Conservation (phyloP, 2,329 filamentous ascomycete species). For the Mycogone perniciosa region DNA sequence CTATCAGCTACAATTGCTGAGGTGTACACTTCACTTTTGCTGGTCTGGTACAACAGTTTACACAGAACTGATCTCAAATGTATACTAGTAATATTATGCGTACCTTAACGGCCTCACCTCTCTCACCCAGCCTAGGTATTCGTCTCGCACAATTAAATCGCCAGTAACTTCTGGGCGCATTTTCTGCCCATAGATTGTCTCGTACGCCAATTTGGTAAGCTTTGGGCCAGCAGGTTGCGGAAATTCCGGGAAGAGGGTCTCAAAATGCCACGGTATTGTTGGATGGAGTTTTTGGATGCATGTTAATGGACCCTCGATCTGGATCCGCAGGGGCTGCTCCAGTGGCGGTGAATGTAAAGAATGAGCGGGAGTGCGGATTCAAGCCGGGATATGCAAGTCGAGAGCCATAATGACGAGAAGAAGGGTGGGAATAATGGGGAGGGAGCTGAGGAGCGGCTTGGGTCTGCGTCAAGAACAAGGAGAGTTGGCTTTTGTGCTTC, state of each 20-base stretch:
- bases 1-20: too few species aligned
- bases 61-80: background rate
- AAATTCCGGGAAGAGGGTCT: background rate
- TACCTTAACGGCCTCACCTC: background rate
- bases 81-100: background rate
- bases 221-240: slow-evolving; percentile 11
- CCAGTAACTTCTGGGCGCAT: background rate
- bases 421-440: too few species aligned
- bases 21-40: too few species aligned
- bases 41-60: too few species aligned
- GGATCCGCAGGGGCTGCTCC: slow-evolving; percentile 16
- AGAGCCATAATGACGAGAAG: too few species aligned
- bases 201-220: background rate
- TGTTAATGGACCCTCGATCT: slow-evolving; percentile 18
- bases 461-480: too few species aligned
- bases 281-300: slow-evolving; percentile 17
- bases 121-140: slow-evolving; percentile 2
- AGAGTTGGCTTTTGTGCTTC: too few species aligned
- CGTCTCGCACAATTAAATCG: slow-evolving; percentile 1
- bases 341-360: slow-evolving; percentile 12
- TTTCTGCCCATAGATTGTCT: background rate
- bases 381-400: slow-evolving; percentile 17
- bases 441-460: too few species aligned
- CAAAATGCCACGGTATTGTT: slow-evolving; percentile 10
- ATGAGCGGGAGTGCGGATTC: slow-evolving; percentile 13